Evolutionary conservation across 768 basidiomycete species (phyloP).

Genomic region (Lactarius indigo): DNA sequence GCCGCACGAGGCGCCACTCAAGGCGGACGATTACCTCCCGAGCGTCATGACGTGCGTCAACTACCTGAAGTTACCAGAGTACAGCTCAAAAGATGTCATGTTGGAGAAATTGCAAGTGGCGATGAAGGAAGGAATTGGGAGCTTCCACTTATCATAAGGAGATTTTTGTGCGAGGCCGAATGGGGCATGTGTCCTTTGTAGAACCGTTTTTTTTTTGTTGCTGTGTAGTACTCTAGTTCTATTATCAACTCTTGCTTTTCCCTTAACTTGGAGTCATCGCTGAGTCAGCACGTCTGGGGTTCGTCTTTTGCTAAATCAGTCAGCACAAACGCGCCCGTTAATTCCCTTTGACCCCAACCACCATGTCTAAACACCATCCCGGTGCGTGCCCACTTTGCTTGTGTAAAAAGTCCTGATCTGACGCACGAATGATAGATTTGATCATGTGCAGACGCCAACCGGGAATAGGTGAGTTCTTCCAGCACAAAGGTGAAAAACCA

Average conservation of each 20-base stretch:
- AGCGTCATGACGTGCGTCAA: conserved; percentile 99
- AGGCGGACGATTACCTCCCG: conserved; percentile 91
- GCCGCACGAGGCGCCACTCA: conserved; percentile 87
- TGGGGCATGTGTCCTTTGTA: not conserved
- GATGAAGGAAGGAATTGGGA: conserved; percentile 91
- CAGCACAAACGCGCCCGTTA: not conserved
- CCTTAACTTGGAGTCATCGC: not conserved
- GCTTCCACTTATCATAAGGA: conserved; percentile 95
- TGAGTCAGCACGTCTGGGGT: conserved; percentile 14
- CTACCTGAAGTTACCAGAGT: conserved; percentile 94
- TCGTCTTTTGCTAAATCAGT: too few relatives aligned
- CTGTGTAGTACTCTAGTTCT: conserved; percentile 12
- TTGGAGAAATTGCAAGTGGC: conserved; percentile 77
- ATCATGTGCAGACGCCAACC: conserved; percentile 99
- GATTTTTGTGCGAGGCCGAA: conserved; percentile 35
- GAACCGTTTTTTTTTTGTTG: conserved; percentile 2
- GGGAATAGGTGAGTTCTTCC: conserved; percentile 72
- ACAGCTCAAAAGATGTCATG: conserved; percentile 84
- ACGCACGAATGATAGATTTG: conserved; percentile 55
- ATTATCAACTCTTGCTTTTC: conserved; percentile 1
- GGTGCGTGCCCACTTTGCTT: conserved; percentile 23
- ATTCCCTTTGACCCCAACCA: not conserved
- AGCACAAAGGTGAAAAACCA: not conserved
- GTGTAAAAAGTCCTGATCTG: not conserved
- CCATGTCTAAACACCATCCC: conserved; percentile 38